Base-by-base conservation (phyloP, 805 yeast species). In the Starmerella etchellsii region DNA sequence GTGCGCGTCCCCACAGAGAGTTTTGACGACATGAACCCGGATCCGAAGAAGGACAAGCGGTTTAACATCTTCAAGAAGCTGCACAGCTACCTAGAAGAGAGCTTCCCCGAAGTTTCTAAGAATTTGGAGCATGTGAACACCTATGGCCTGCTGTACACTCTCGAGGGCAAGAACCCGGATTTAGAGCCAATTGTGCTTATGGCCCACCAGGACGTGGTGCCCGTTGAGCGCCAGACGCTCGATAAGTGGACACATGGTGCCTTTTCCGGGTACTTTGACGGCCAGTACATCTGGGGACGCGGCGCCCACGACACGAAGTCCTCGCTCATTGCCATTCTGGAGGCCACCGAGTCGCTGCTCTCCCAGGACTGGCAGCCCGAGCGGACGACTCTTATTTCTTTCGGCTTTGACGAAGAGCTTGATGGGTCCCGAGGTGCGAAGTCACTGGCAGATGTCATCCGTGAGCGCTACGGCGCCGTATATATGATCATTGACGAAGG, bases 131-230 rank as follows among this genome's bases (percentile, higher is more conserved):
- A 60, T 16, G 71, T 79, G 40, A 80, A 80, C 56, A 65, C 72
- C 5, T 71, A 73, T 47, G 83, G 81, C 2, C 61, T 82, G 40
- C 64, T 82, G 2, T 68, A 64, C 55, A 75, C 81, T 15, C 72
- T 81, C 71, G 54, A 67, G 44, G 91, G 93, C 4, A 56, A 70
- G 4, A 53, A 70, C 36, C 29, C 51, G 10, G 37, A 34, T 4
- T n/a, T 34, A n/a, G 42, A 56, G 3, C 93, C 94, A 13, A 50
- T 76, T 22, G 54, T 82, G 59, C 63, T 81, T 37, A 72, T 79
- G 53, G 87, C 88, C 1, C 94, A 82, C 56, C 79, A 73, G 57
- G 93, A 81, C 53, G 82, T 78, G 4, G 94, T 82, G 20, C 93
- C 94, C 1, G 78, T 80, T 9, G 80, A 75, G 50, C 56, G 59